phyloP scores from a whole-genome alignment of 371 early-diverging fungal species.

The Mortierella sp. region DNA sequence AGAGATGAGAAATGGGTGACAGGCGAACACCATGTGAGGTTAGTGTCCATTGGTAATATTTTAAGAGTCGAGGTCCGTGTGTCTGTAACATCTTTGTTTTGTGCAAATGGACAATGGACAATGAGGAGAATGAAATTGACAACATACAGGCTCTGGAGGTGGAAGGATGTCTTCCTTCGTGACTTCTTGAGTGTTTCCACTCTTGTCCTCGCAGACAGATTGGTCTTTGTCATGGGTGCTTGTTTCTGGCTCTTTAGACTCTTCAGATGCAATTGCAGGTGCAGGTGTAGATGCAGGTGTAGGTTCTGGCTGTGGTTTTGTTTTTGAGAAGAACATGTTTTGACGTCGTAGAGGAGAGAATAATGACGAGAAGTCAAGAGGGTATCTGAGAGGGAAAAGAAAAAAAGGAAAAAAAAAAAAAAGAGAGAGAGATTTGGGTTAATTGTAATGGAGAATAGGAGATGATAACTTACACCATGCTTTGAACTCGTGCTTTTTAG shows the following conservation, averaged over 20 bases:
- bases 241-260: not conserved
- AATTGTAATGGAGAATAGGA: too few species aligned
- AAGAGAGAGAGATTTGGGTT: too few species aligned
- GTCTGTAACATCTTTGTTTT: not conserved
- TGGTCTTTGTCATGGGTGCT: not conserved
- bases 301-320: not conserved
- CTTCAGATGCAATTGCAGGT: not conserved
- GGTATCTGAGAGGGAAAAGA: not conserved
- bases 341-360: not conserved
- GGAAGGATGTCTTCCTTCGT: constrained; percentile 6
- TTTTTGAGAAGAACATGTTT: constrained; percentile 2
- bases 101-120: not conserved
- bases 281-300: not conserved
- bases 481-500: too few species aligned
- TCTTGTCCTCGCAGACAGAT: not conserved
- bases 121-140: too few species aligned
- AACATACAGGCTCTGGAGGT: constrained; percentile 51
- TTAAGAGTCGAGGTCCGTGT: not conserved
- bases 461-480: too few species aligned
- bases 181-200: not conserved
- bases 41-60: not conserved
- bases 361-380: not conserved
- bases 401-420: not conserved
- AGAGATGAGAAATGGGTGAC: not conserved
- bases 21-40: not conserved